Evolutionary conservation across 768 basidiomycete genomes (phyloP).

Genomic region (Leccinum imitatum): DNA sequence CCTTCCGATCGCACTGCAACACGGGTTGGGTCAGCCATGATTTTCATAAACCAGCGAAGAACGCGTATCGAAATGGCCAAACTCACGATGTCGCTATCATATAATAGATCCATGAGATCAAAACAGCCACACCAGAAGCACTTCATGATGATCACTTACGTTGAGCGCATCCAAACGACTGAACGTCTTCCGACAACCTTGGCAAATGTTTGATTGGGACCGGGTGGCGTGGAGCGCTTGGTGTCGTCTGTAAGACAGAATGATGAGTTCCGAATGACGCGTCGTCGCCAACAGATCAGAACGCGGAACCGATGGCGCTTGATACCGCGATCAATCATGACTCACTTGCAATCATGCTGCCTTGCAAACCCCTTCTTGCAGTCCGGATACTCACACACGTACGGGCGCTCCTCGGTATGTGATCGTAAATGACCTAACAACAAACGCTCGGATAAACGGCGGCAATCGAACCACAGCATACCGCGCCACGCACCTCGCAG

Average conservation of each 20-base stretch:
- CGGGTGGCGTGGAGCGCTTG: constrained; percentile 87
- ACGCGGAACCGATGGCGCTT: not conserved
- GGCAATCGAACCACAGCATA: constrained; percentile 2
- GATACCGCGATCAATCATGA: constrained; percentile 23
- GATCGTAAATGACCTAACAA: constrained; percentile 83
- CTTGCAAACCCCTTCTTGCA: constrained; percentile 95
- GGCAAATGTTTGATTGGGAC: constrained; percentile 81
- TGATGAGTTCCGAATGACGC: constrained; percentile 7
- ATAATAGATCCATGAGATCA: constrained; percentile 27
- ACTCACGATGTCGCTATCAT: constrained; percentile 74
- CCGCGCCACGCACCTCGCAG: constrained; percentile 57
- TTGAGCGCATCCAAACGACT: constrained; percentile 92
- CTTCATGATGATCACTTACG: constrained; percentile 54
- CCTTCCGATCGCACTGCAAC: constrained; percentile 78
- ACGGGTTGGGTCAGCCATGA: constrained; percentile 25
- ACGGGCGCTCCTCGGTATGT: constrained; percentile 94
- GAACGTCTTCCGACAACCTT: constrained; percentile 93
- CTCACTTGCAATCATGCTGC: constrained; percentile 96
- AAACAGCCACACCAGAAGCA: constrained; percentile 26
- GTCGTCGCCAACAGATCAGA: not conserved
- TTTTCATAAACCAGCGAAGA: constrained; percentile 24
- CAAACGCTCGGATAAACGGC: constrained; percentile 1
- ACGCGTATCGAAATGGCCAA: constrained; percentile 21
- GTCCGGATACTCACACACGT: constrained; percentile 90
- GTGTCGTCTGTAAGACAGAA: constrained; percentile 59